Evolutionary conservation across 2,329 filamentous ascomycete genomes (phyloP), one percentile per base, ranked within the genome.

Genomic region (Aspergillus neoniger): DNA sequence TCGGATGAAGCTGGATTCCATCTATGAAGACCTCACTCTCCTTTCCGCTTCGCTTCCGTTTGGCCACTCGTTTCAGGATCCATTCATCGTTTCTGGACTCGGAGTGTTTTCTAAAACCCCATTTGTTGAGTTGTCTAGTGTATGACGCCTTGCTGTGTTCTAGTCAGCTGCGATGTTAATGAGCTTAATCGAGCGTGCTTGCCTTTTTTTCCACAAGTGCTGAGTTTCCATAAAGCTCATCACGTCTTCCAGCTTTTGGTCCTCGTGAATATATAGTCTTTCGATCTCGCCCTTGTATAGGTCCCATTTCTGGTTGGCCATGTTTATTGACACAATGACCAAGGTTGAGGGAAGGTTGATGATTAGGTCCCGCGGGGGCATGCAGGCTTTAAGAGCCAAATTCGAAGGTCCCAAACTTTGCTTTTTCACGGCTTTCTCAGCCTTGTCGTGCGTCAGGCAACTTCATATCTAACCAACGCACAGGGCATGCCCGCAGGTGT

Each of bases 21-120:
- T 62, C 12, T 25, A 63, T 28, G 25, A 56, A 54, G 7, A 67
- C 57, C 51, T 67, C 64, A n/a, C 65, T 67, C 25, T 66, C 55
- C 41, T 66, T 66, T 3, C 61, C 23, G 19, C 61, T 28, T 21
- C 41, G 30, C 43, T 65, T 67, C 21, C 65, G 60, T 61, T 66
- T 66, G 23, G 55, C 43, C 3, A 54, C 43, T n/a, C 53, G 30
- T 58, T 39, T 56, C 30, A 28, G 44, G 28, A 67, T 62, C 15
- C 57, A 66, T 19, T 30, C n/a, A 9, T 53, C 58, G 0, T 67
- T 38, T 1, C 21, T 19, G 59, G 15, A n/a, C 14, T 30, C 5
- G n/a, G 57, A 44, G 28, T 62, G 53, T 9, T 62, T 62, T 23
- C n/a, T 44, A 2, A 59, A 53, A 0, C 39, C 56, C 60, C 60